Conservation (phyloP, 495 filamentous ascomycete genomes). For the Penicillium samsonianum region DNA sequence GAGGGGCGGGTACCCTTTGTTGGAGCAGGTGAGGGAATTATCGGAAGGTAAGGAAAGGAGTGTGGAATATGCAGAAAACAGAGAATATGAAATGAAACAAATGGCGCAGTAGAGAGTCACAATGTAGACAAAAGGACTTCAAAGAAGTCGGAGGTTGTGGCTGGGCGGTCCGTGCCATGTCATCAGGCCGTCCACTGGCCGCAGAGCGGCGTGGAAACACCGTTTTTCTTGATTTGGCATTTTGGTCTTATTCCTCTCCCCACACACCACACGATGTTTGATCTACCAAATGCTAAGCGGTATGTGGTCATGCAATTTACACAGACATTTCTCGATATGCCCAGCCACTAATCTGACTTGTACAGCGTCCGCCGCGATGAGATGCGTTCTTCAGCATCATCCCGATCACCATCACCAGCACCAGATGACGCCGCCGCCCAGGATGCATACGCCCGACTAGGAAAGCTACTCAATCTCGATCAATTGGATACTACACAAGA, state of each 20-base stretch:
- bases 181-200: slow-evolving; percentile 35
- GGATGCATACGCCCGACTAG: slow-evolving; percentile 42
- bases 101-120: slow-evolving; percentile 14
- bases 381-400: slow-evolving; percentile 37
- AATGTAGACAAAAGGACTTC: slow-evolving; percentile 8
- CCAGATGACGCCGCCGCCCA: slow-evolving; percentile 34
- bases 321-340: not conserved
- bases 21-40: not conserved
- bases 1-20: slow-evolving; percentile 20
- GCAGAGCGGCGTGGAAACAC: slow-evolving; percentile 24
- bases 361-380: slow-evolving; percentile 48
- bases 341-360: slow-evolving; percentile 11
- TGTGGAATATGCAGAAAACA: slow-evolving; percentile 19
- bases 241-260: not conserved
- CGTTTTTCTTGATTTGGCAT: slow-evolving; percentile 13
- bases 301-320: slow-evolving; percentile 17
- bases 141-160: slow-evolving; percentile 21
- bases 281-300: slow-evolving; percentile 45
- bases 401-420: slow-evolving; percentile 35
- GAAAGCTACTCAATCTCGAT: slow-evolving; percentile 44
- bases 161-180: slow-evolving; percentile 32
- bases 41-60: slow-evolving; percentile 27
- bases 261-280: slow-evolving; percentile 38
- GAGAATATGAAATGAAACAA: slow-evolving; percentile 15
- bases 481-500: slow-evolving; percentile 18